Conservation (phyloP, 208 protist genomes). For the Leishmania martiniquensis region DNA sequence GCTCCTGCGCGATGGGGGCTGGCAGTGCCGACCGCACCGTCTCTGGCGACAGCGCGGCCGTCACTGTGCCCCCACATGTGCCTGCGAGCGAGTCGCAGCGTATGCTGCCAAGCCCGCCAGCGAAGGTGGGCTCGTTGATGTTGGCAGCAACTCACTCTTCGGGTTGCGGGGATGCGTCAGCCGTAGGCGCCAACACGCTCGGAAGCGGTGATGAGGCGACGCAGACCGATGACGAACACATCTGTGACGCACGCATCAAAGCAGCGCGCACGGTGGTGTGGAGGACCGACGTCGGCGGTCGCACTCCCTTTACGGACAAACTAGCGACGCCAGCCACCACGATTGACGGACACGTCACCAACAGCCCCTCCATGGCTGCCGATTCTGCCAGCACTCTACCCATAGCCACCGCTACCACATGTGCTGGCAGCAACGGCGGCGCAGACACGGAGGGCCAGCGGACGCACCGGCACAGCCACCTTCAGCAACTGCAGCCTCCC, state of each 20-base stretch:
- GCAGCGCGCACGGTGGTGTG: background rate
- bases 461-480: background rate
- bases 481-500: background rate
- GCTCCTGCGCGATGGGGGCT: conserved; percentile 7
- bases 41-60: background rate
- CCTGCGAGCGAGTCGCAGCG: conserved; percentile 22
- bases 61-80: conserved; percentile 13
- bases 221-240: background rate
- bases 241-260: background rate
- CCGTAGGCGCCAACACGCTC: background rate
- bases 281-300: background rate
- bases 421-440: background rate
- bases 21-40: background rate
- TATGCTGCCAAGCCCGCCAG: conserved; percentile 9
- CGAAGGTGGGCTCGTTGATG: conserved; percentile 11
- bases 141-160: background rate
- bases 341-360: background rate
- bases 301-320: background rate
- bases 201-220: background rate
- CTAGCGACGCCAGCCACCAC: background rate
- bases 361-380: conserved; percentile 8
- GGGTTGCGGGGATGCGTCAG: background rate
- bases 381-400: conserved; percentile 15
- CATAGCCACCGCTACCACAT: background rate
- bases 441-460: background rate